A percentile compares a stretch with the other conserved stretches of the same genome.
phyloP scores from a whole-genome alignment of 2,329 filamentous ascomycete species.

The Botrytis squamosa region DNA sequence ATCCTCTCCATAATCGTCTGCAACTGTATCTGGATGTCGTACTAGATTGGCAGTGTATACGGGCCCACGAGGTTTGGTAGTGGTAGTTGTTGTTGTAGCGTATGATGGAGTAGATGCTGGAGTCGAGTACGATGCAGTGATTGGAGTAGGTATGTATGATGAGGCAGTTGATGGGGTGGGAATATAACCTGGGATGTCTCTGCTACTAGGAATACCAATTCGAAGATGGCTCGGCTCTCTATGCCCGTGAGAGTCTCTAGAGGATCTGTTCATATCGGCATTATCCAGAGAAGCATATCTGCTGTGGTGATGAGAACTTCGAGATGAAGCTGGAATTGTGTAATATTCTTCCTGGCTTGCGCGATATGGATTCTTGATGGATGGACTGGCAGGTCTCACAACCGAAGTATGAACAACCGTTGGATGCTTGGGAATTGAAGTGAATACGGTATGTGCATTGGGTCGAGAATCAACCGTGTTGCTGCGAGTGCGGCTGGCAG shows the following conservation, averaged over 20 bases:
- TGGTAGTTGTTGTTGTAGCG: slow-evolving; percentile 15
- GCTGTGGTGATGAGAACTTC: slow-evolving; percentile 43
- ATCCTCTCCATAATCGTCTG: slow-evolving; percentile 56
- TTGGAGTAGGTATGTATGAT: not conserved
- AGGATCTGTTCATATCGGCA: slow-evolving; percentile 44
- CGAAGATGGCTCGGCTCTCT: slow-evolving; percentile 29
- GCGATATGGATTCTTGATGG: slow-evolving; percentile 51
- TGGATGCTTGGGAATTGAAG: slow-evolving; percentile 47
- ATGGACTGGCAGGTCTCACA: slow-evolving; percentile 47
- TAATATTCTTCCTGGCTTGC: slow-evolving; percentile 55
- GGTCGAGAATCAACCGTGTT: slow-evolving; percentile 53
- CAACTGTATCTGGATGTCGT: slow-evolving; percentile 45
- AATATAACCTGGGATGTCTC: slow-evolving; percentile 17
- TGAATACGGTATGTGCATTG: slow-evolving; percentile 51
- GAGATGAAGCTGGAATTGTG: slow-evolving; percentile 57
- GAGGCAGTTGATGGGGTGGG: slow-evolving; percentile 1
- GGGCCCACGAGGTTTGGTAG: slow-evolving; percentile 29
- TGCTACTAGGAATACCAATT: slow-evolving; percentile 29
- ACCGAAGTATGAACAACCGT: slow-evolving; percentile 36
- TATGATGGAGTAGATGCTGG: slow-evolving; percentile 24
- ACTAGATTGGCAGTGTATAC: slow-evolving; percentile 29
- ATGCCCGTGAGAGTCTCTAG: slow-evolving; percentile 23
- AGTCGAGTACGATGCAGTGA: not conserved
- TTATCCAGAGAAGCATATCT: slow-evolving; percentile 50
- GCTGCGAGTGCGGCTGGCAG: slow-evolving; percentile 48